Conservation (phyloP, 2,329 filamentous ascomycete genomes). For the Metarhizium brunneum region DNA sequence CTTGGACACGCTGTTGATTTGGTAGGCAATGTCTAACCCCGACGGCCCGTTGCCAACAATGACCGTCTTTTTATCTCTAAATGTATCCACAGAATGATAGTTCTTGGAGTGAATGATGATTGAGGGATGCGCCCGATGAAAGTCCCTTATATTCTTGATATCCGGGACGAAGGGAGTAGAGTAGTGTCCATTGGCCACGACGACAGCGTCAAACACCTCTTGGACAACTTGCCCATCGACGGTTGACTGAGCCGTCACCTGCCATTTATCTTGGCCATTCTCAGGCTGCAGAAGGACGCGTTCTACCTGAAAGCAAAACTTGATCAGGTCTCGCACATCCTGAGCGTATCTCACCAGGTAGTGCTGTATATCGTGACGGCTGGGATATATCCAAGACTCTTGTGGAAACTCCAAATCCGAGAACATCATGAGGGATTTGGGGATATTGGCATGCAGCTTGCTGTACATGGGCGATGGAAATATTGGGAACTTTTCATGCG, state of each 20-base stretch:
- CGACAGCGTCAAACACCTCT: conserved; percentile 61
- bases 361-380: conserved; percentile 56
- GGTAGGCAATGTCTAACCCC: conserved; percentile 71
- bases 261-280: conserved; percentile 45
- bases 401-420: conserved; percentile 58
- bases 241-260: conserved; percentile 44
- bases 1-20: conserved; percentile 56
- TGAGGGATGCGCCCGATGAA: conserved; percentile 48
- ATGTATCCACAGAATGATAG: conserved; percentile 60
- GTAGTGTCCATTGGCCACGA: conserved; percentile 70
- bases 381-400: conserved; percentile 64
- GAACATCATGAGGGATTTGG: conserved; percentile 70
- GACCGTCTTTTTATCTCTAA: conserved; percentile 62
- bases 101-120: conserved; percentile 68
- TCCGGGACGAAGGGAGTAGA: conserved; percentile 58
- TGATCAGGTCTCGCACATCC: conserved; percentile 57
- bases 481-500: conserved; percentile 33
- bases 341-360: conserved; percentile 67
- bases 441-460: conserved; percentile 77
- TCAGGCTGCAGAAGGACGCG: conserved; percentile 33
- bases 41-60: conserved; percentile 80
- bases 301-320: conserved; percentile 62
- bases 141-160: conserved; percentile 49
- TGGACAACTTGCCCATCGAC: conserved; percentile 27
- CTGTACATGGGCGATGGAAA: conserved; percentile 85